Evolutionary conservation across 352 stramenopile genomes (phyloP).

Genomic region (Pythium aphanidermatum): DNA sequence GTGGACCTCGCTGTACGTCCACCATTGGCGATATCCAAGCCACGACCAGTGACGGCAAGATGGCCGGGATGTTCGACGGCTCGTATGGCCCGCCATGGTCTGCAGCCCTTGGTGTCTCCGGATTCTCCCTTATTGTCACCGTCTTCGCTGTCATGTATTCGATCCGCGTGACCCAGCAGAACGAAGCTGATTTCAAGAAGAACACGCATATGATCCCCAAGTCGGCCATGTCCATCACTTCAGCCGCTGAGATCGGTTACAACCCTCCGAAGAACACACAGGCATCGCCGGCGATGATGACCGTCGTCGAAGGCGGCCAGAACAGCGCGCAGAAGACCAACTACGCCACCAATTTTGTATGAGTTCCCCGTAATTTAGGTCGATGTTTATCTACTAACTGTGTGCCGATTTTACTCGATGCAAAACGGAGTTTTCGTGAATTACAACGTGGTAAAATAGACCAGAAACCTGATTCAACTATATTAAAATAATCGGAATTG

Average conservation of each 20-base stretch:
- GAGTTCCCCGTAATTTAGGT: too few species aligned
- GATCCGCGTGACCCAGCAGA: constrained; percentile 6
- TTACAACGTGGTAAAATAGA: too few species aligned
- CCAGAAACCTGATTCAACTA: too few species aligned
- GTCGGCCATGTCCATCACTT: constrained; percentile 8
- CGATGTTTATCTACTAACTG: too few species aligned
- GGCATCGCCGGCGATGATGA: constrained; percentile 29
- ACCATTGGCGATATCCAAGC: constrained; percentile 19
- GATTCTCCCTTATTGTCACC: constrained; percentile 18
- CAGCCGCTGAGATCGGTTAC: background rate
- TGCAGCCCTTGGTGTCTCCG: constrained; percentile 6
- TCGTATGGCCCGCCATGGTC: background rate
- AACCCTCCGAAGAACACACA: background rate
- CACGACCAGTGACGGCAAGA: background rate
- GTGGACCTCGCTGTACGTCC: constrained; percentile 39
- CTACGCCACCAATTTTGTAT: constrained; percentile 10
- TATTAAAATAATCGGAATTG: too few species aligned
- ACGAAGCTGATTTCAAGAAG: constrained; percentile 11
- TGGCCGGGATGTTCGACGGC: background rate
- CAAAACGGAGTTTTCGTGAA: too few species aligned
- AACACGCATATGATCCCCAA: constrained; percentile 13
- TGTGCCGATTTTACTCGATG: too few species aligned
- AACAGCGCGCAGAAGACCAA: background rate
- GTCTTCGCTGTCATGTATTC: constrained; percentile 25
- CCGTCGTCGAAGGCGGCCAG: background rate